Evolutionary conservation across 371 early-diverging fungal genomes (phyloP), one percentile per base, ranked within the genome.

Genomic region (Chytridium lagenaria): DNA sequence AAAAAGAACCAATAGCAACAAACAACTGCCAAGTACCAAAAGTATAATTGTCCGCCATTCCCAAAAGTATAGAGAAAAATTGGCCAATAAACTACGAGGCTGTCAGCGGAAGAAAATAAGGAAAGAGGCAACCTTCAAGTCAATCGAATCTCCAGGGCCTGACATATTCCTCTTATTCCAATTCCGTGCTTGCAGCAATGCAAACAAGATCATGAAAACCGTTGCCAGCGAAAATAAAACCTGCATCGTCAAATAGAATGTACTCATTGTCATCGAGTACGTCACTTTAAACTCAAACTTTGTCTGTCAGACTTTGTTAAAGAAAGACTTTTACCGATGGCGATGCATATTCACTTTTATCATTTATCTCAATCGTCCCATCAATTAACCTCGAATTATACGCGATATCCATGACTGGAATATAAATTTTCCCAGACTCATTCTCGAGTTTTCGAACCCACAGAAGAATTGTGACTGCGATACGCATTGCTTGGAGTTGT

Each of bases 1-100:
- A 83, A 82, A 31, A 83, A 64, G 40, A 84, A 67, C 71, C 76
- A 83, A 73, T 84, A 86, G n/a, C 76, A 40, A 28, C 74, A 76
- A 15, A 80, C 33, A n/a, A 50, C 28, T 16, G 76, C 44, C 23
- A 83, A 49, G 39, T 76, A 73, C 68, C 72, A 72, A 63, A 80
- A 80, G 30, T 80, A 72, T 0, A 78, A 67, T 2, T 79, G 74
- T 1, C 81, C 86, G 79, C 50, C 12, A 50, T 39, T 1, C 78
- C 84, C 39, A 72, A 65, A n/a, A 81, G 50, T n/a, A 73, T 78
- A 2, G 78, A 23, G 15, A 81, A 19, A 19, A 74, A 68, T 37
- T 81, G 67, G 22, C 67, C 64, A 28, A 84, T 31, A 68, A 80
- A 83, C 84, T 84, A 52, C 49, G 33, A 10, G 50, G 57, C 23